Percentiles rank a stretch among this genome's conserved stretches.
Conservation (phyloP, 768 basidiomycete species). For the Scleroderma citrinum region DNA sequence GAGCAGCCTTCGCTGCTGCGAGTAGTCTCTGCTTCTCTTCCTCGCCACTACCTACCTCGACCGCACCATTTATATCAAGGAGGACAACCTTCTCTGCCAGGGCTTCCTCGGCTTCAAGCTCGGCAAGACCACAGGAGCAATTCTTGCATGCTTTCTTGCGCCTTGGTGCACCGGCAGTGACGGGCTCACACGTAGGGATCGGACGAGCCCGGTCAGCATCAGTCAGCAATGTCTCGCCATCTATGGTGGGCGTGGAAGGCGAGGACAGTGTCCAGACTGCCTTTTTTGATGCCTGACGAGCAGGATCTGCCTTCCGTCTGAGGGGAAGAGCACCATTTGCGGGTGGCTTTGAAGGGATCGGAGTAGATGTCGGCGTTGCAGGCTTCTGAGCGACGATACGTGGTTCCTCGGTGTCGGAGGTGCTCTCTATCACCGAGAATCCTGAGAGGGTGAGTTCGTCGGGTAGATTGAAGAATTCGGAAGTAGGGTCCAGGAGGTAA, state of each 20-base stretch:
- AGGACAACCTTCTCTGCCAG: constrained; percentile 56
- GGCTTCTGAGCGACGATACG: constrained; percentile 70
- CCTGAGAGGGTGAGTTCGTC: constrained; percentile 62
- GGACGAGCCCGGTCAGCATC: constrained; percentile 78
- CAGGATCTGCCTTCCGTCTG: constrained; percentile 44
- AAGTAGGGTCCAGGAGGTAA: constrained; percentile 51
- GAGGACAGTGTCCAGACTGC: constrained; percentile 81
- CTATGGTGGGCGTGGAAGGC: constrained; percentile 67
- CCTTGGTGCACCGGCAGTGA: constrained; percentile 43
- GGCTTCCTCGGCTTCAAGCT: constrained; percentile 83
- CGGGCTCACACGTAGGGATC: constrained; percentile 69
- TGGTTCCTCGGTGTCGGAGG: constrained; percentile 30
- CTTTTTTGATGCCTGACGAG: constrained; percentile 72
- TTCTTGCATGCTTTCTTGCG: constrained; percentile 92
- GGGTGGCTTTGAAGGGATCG: constrained; percentile 31
- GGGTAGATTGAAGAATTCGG: constrained; percentile 39
- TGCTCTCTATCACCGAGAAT: constrained; percentile 49
- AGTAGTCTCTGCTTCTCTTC: constrained; percentile 61
- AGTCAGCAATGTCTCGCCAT: constrained; percentile 80
- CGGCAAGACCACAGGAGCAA: constrained; percentile 94
- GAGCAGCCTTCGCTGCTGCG: constrained; percentile 61
- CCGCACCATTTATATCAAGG: constrained; percentile 54
- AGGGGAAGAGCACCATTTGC: constrained; percentile 37
- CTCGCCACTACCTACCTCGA: constrained; percentile 50
- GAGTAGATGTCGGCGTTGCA: constrained; percentile 34